Conservation (phyloP, 352 stramenopile species). For the Phytophthora pluvialis region DNA sequence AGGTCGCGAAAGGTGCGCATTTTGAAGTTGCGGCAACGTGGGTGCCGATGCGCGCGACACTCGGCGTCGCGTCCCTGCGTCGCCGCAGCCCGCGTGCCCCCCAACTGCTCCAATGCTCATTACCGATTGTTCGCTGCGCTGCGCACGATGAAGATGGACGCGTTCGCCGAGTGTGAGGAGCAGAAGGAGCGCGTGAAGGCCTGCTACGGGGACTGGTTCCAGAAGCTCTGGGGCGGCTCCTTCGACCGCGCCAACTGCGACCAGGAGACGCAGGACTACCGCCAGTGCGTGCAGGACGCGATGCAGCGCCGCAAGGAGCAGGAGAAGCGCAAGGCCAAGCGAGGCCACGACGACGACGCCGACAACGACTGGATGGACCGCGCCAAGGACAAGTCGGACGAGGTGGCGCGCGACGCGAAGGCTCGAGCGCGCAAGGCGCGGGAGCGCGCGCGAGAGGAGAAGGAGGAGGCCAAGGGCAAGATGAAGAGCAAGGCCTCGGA, state of each 20-base stretch:
- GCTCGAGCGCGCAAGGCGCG: constrained; percentile 33
- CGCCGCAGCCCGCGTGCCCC: neutral
- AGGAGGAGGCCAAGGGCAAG: constrained; percentile 39
- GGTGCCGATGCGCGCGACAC: constrained; percentile 24
- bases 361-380: constrained; percentile 67
- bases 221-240: constrained; percentile 70
- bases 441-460: constrained; percentile 35
- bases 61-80: constrained; percentile 22
- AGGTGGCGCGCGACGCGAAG: constrained; percentile 36
- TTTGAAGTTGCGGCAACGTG: constrained; percentile 9
- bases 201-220: constrained; percentile 87
- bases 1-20: constrained; percentile 12
- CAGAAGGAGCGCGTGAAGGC: constrained; percentile 81
- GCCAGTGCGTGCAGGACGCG: constrained; percentile 72
- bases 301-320: constrained; percentile 47
- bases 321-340: constrained; percentile 25
- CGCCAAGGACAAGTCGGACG: constrained; percentile 45
- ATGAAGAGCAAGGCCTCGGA: constrained; percentile 44
- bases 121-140: constrained; percentile 29
- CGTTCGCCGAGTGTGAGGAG: constrained; percentile 73
- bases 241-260: constrained; percentile 73
- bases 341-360: constrained; percentile 11
- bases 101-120: constrained; percentile 18
- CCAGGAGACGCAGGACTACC: constrained; percentile 73
- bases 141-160: constrained; percentile 34